Base-by-base conservation (phyloP, 2,329 filamentous ascomycete genomes). In the Aspergillus novoparasiticus region DNA sequence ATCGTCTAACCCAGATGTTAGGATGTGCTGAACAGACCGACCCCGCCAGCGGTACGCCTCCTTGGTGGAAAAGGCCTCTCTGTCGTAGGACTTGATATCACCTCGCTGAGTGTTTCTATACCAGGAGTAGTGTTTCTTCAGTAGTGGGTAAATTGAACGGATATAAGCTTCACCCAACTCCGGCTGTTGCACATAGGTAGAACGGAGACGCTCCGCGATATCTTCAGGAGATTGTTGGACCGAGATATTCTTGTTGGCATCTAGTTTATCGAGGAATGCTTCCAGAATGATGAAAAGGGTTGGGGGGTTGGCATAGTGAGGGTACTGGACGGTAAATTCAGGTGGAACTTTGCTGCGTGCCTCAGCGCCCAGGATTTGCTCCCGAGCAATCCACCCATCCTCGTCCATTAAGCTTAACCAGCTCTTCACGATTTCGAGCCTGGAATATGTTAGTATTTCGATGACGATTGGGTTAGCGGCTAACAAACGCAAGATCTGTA, bases 371-470 rank as follows among this genome's bases (percentile, higher is more conserved):
- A 99, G 86, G 64, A 99, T 98, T 79, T 97, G 94, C 81, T 99
- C 95, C 58, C 95, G 90, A 3, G 90, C 92, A 74, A 99, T 98
- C 95, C 95, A 99, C 59, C 95, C 95, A 76, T 98, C 93, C 19
- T 95, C 91, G 69, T 99, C 95, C 87, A 98, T 97, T 21, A 96
- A 86, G 67, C 90, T 93, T 81, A 96, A 96, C 95, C 95, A 99
- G 79, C 92, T 97, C 80, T 90, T 92, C 66, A 98, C 86, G 68
- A 99, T 93, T 66, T 97, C 93, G 57, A 89, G 83, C 0, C 81
- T 85, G 45, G 26, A 16, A 48, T 34, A 10, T 60, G 68, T 76
- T 60, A 74, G 69, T 59, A 32, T 46, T 34, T 46, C 48, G n/a
- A 41, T 32, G 16, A 59, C n/a, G 53, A 16, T 21, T 19, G 36